phyloP scores from a whole-genome alignment of 2,329 filamentous ascomycete species.

The Westerdykella aurantiaca region DNA sequence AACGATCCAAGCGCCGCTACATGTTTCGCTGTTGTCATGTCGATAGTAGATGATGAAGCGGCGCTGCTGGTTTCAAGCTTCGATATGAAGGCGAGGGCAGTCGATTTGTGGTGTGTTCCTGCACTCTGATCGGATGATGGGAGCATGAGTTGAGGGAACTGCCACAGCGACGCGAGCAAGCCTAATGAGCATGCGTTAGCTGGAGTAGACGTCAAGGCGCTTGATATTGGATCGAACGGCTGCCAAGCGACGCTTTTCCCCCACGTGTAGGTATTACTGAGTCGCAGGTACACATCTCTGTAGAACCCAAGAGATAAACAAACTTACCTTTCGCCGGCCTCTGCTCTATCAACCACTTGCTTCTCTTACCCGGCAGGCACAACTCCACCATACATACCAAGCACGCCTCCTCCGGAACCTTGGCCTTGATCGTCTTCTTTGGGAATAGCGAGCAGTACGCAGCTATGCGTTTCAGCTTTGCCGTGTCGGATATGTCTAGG shows the following conservation, averaged over 20 bases:
- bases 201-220: too few species aligned
- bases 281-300: too few species aligned
- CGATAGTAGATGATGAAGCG: constrained; percentile 9
- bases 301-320: too few species aligned
- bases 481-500: constrained; percentile 1
- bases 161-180: constrained; percentile 17
- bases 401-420: constrained; percentile 28
- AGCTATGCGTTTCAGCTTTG: constrained; percentile 10
- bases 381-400: constrained; percentile 29
- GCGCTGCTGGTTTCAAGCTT: constrained; percentile 10
- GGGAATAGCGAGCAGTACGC: constrained; percentile 33
- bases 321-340: constrained; percentile 31
- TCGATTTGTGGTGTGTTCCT: not conserved
- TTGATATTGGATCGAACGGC: not conserved
- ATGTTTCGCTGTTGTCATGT: constrained; percentile 5
- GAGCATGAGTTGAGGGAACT: constrained; percentile 30
- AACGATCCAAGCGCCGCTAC: constrained; percentile 21
- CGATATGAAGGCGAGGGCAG: constrained; percentile 17
- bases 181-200: not conserved
- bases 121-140: not conserved
- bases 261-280: too few species aligned
- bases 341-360: constrained; percentile 34
- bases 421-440: constrained; percentile 32
- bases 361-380: constrained; percentile 5
- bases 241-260: not conserved